These are phyloP conservation scores for Sphenostylis stenocarpa DNA, from an alignment of 306 rosid species.

Conservation along the genomic window DNA sequence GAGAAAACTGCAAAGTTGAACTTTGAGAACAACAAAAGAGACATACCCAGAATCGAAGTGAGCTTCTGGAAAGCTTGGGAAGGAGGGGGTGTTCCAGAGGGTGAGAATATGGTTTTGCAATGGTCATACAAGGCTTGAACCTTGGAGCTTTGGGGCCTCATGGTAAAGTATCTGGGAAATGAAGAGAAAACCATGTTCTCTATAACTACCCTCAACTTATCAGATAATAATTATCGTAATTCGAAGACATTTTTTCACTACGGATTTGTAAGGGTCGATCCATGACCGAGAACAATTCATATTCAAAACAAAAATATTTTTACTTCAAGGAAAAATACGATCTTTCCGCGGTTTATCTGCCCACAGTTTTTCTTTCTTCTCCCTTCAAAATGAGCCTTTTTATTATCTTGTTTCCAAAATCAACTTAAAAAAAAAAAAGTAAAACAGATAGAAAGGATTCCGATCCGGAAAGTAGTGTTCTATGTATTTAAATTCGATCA, in stretches of 20 bases:
- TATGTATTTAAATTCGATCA: no score
- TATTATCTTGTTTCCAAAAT: no score
- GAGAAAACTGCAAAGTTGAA: not conserved
- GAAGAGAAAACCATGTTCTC: conserved; percentile 38
- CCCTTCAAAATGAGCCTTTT: not conserved
- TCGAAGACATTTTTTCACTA: conserved; percentile 25
- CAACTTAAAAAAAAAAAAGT: no score
- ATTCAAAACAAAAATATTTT: not conserved
- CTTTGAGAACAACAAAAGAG: not conserved
- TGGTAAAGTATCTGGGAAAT: conserved; percentile 46
- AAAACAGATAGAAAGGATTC: no score
- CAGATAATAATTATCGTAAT: conserved; percentile 39
- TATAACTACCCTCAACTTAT: conserved; percentile 41
- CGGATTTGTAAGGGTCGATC: not conserved
- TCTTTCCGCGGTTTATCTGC: not conserved
- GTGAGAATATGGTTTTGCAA: conserved; percentile 60
- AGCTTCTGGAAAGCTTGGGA: conserved; percentile 55
- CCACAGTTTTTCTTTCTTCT: not conserved
- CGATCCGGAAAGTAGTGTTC: no score
- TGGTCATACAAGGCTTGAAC: conserved; percentile 70
- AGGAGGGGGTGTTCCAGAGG: conserved; percentile 50
- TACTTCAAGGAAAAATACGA: not conserved
- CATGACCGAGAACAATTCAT: not conserved
- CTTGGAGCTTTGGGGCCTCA: conserved; percentile 56
- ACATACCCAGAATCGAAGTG: conserved; percentile 68